Evolutionary conservation across 2,329 filamentous ascomycete genomes (phyloP).

Genomic region (Sporothrix dimorphospora): DNA sequence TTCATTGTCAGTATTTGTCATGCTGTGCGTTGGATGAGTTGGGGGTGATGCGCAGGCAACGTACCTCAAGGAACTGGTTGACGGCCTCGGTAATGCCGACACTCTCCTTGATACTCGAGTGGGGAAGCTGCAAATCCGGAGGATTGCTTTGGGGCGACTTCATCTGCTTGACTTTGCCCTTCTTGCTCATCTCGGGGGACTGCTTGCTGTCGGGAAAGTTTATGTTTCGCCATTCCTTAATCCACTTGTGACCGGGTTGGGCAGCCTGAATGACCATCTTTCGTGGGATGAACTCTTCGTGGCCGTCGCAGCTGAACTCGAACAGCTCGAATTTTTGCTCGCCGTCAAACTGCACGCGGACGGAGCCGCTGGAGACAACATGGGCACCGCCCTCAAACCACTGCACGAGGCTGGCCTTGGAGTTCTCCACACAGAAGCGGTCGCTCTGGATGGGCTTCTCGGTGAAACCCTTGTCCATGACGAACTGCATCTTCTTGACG

Average conservation of each 20-base stretch:
- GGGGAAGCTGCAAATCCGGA: slow-evolving; percentile 64
- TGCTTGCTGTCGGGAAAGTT: slow-evolving; percentile 61
- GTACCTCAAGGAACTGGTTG: slow-evolving; percentile 67
- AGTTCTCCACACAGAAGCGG: slow-evolving; percentile 74
- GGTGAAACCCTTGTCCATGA: slow-evolving; percentile 68
- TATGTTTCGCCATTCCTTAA: slow-evolving; percentile 65
- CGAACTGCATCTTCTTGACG: slow-evolving; percentile 81
- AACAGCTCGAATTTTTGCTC: slow-evolving; percentile 82
- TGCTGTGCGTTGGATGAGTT: not conserved
- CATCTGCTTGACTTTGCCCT: slow-evolving; percentile 60
- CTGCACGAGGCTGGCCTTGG: slow-evolving; percentile 79
- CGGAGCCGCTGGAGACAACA: slow-evolving; percentile 75
- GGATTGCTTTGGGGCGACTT: slow-evolving; percentile 64
- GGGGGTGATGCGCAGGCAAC: slow-evolving; percentile 26
- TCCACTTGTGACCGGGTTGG: slow-evolving; percentile 64
- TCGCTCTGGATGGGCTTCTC: slow-evolving; percentile 63
- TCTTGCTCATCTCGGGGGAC: slow-evolving; percentile 70
- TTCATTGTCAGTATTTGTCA: not conserved
- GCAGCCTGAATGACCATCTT: slow-evolving; percentile 64
- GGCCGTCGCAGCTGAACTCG: slow-evolving; percentile 74
- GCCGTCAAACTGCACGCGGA: slow-evolving; percentile 78
- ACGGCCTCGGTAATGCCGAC: slow-evolving; percentile 65
- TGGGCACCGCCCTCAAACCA: slow-evolving; percentile 85
- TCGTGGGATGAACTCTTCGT: slow-evolving; percentile 84
- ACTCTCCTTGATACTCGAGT: slow-evolving; percentile 58